phyloP scores from a whole-genome alignment of 768 basidiomycete species.

The Suillus placidus region DNA sequence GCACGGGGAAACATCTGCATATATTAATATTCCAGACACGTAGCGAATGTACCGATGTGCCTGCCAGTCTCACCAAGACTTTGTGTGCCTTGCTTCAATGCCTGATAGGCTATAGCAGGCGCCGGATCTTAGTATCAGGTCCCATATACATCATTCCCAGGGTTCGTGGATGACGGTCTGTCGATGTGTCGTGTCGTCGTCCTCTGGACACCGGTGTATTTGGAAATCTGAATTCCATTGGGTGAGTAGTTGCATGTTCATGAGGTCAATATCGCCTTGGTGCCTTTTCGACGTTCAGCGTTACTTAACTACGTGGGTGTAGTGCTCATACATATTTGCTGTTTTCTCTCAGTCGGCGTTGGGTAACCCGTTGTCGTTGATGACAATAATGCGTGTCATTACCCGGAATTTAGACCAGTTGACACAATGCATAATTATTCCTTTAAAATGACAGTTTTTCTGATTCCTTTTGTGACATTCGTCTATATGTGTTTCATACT shows the following conservation, averaged over 20 bases:
- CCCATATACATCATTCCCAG: not conserved
- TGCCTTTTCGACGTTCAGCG: not conserved
- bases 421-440: conserved; percentile 27
- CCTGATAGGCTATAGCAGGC: not conserved
- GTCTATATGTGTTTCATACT: not conserved
- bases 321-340: not conserved
- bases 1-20: not conserved
- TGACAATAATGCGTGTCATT: not conserved
- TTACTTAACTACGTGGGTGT: not conserved
- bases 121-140: not conserved
- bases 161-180: not conserved
- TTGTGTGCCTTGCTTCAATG: not conserved
- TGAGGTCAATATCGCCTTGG: not conserved
- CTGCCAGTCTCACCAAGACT: not conserved
- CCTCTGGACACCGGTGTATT: not conserved
- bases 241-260: not conserved
- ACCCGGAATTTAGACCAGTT: conserved; percentile 46
- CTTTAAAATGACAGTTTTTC: not conserved
- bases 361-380: not conserved
- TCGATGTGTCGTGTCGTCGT: not conserved
- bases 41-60: not conserved
- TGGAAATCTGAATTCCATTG: not conserved
- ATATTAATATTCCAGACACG: not conserved
- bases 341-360: not conserved
- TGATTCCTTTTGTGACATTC: not conserved